These are phyloP conservation scores for Thraustotheca clavata DNA, from an alignment of 352 stramenopile species.

Conservation along the genomic window DNA sequence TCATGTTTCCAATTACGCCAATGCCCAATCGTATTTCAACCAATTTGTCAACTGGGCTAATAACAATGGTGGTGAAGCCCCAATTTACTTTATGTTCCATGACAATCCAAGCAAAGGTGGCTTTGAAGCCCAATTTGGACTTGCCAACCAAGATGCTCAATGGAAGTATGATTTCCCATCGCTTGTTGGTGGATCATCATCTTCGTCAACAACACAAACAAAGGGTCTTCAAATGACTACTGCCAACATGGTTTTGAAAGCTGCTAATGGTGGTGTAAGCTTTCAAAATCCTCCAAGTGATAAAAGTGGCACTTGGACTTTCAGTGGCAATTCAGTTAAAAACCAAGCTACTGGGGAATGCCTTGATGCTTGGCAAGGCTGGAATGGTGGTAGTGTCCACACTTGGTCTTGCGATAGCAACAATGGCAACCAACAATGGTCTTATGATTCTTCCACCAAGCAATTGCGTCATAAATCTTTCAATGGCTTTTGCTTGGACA, in stretches of 20 bases:
- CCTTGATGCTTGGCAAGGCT: constrained; percentile 46
- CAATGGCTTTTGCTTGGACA: constrained; percentile 49
- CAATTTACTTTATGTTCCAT: constrained; percentile 22
- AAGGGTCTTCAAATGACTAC: too few species aligned
- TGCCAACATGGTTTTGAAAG: too few species aligned
- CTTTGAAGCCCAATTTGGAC: constrained; percentile 18
- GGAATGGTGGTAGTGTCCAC: constrained; percentile 47
- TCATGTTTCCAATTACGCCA: background rate
- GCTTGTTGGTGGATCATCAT: background rate
- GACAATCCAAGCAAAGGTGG: constrained; percentile 5
- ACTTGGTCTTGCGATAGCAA: constrained; percentile 42
- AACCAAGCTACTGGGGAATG: constrained; percentile 28
- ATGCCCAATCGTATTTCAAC: constrained; percentile 9
- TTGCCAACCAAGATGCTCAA: constrained; percentile 3
- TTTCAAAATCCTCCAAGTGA: too few species aligned
- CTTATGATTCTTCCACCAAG: constrained; percentile 36
- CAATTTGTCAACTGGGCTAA: background rate
- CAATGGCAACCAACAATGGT: constrained; percentile 64
- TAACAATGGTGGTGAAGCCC: background rate
- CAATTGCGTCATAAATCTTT: constrained; percentile 36
- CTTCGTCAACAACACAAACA: too few species aligned
- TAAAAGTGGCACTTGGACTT: too few species aligned
- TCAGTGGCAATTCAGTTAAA: too few species aligned
- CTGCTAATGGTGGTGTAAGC: too few species aligned
- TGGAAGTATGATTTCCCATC: constrained; percentile 11